These are phyloP conservation scores for Trichoderma parareesei DNA, from an alignment of 495 filamentous ascomycete genomes.

Conservation along the genomic window DNA sequence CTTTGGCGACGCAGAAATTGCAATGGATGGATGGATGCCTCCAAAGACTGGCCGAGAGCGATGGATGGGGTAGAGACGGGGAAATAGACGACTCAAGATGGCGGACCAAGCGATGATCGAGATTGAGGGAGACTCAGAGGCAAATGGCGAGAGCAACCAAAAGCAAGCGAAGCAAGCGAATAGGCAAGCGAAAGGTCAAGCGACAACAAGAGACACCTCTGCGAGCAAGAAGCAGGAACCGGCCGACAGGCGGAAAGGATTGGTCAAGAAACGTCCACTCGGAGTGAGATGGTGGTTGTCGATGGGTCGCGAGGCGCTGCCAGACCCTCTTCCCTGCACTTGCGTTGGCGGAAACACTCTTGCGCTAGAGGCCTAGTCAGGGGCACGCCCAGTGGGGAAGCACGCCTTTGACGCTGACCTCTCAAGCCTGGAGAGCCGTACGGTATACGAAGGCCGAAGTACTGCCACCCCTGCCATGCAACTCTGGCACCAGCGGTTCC, in stretches of 20 bases:
- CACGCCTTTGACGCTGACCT: not conserved
- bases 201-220: not conserved
- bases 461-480: not conserved
- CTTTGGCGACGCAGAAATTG: not conserved
- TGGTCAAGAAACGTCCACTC: not conserved
- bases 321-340: not conserved
- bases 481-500: not conserved
- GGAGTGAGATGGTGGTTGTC: not conserved
- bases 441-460: not conserved
- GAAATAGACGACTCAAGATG: not conserved
- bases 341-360: constrained; percentile 8
- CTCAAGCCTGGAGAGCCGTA: not conserved
- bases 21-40: not conserved
- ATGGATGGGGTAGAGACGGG: not conserved
- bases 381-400: not conserved
- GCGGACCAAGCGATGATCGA: not conserved
- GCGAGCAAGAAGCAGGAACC: not conserved
- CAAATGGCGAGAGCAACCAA: not conserved
- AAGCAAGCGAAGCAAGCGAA: not conserved
- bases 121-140: not conserved
- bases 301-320: not conserved
- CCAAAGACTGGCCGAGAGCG: constrained; percentile 4
- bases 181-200: not conserved
- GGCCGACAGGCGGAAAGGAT: not conserved
- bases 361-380: constrained; percentile 8